Conservation (phyloP, 2,329 filamentous ascomycete genomes). For the Ceratocystis lukuohia region DNA sequence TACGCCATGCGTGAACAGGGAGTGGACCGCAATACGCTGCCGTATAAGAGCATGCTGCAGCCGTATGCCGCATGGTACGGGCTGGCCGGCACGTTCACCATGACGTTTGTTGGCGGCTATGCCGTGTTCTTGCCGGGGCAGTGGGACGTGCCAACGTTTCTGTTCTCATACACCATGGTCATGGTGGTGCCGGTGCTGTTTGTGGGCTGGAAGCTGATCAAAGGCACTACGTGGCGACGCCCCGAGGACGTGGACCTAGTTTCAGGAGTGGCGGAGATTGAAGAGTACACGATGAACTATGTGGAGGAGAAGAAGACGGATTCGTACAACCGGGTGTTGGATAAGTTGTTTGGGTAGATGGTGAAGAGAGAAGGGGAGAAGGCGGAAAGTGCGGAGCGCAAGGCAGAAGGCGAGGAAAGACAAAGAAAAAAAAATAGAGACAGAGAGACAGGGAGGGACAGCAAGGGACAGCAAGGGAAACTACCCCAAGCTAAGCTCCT, state of each 20-base stretch:
- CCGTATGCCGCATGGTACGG: constrained; percentile 60
- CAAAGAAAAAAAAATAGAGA: too few relatives aligned
- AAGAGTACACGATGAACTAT: constrained; percentile 52
- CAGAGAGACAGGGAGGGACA: too few relatives aligned
- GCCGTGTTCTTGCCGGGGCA: constrained; percentile 53
- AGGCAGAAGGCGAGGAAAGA: too few relatives aligned
- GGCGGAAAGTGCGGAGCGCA: not conserved
- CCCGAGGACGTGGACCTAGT: constrained; percentile 49
- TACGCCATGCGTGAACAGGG: constrained; percentile 57
- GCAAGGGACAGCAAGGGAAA: too few relatives aligned
- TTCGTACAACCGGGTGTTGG: constrained; percentile 36
- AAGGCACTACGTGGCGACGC: constrained; percentile 39
- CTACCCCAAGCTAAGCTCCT: too few relatives aligned
- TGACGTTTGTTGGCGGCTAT: constrained; percentile 65
- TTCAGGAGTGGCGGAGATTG: constrained; percentile 50
- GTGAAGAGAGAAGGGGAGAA: constrained; percentile 24
- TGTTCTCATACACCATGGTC: constrained; percentile 68
- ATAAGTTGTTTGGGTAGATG: constrained; percentile 43
- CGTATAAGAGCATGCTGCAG: constrained; percentile 55
- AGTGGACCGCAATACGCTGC: constrained; percentile 51
- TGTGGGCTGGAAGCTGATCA: constrained; percentile 56
- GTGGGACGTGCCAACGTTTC: constrained; percentile 57
- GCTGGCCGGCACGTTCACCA: constrained; percentile 48
- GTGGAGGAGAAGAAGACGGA: constrained; percentile 29
- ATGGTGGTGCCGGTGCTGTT: constrained; percentile 56